Base-by-base conservation (phyloP, 2,329 filamentous ascomycete species). In the Botrytis medusae region DNA sequence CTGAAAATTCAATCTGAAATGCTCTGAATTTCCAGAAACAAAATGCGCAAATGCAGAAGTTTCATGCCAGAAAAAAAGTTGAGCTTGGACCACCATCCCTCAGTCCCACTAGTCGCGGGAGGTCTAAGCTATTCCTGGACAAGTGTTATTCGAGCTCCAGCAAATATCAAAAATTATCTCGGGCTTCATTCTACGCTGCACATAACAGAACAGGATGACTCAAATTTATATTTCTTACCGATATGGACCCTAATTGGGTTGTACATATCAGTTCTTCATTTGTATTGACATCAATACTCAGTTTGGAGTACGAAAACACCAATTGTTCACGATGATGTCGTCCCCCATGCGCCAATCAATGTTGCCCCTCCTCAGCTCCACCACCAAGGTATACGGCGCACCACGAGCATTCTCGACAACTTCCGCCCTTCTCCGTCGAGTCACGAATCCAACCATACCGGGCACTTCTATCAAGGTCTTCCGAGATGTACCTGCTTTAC, bases 401-500 rank as follows among this genome's bases (percentile, higher is more conserved):
- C 63, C 74, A 63, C 73, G 75, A 74, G 59, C 62, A 34, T 76
- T 77, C 48, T 77, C 75, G 29, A 74, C 70, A 2, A 72, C 74
- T 46, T 29, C 51, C 22, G 18, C 65, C 57, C 69, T 77, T 14
- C 74, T 74, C 34, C 65, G 71, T 61, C 75, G 78, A 70, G 65
- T 44, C 32, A 77, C 68, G 63, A 74, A 72, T 51, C 73, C 77
- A 20, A 75, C 75, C 4, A 84, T 91, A 73, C 86, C 89, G 16
- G 85, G 85, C 51, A 86, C 87, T 7, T 83, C 86, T 5, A 92
- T 94, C 76, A 89, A 89, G 74, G 83, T 98, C 79, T 92, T 97
- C 81, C 93, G 93, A 78, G 88, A 93, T 82, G 90, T 96, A 74
- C 84, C 90, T 22, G 85, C 89, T 18, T 85, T 97, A 69, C 92